These are phyloP conservation scores for Strobilomyces dryophilus DNA, from an alignment of 768 basidiomycete species.

Conservation along the genomic window DNA sequence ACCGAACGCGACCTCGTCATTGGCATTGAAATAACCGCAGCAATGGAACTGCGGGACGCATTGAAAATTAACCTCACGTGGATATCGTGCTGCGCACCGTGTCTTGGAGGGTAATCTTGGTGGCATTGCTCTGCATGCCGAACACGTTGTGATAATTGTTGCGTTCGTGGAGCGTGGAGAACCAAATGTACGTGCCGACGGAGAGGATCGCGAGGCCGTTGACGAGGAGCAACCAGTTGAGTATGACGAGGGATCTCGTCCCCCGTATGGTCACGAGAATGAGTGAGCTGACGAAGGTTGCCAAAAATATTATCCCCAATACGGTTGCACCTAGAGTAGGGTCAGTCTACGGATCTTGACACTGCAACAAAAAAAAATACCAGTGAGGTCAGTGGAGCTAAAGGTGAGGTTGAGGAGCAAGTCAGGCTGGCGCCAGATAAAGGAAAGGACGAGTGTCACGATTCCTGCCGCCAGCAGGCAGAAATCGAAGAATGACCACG, in stretches of 20 bases:
- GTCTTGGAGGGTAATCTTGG: constrained; percentile 64
- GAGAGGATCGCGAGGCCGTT: constrained; percentile 59
- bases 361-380: constrained; percentile 32
- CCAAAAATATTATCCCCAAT: constrained; percentile 60
- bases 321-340: constrained; percentile 55
- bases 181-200: constrained; percentile 77
- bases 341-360: background rate
- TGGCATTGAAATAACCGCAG: constrained; percentile 81
- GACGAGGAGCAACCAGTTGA: constrained; percentile 70
- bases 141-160: constrained; percentile 62
- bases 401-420: constrained; percentile 74
- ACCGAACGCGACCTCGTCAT: constrained; percentile 54
- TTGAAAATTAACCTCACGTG: background rate
- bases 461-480: constrained; percentile 67
- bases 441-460: constrained; percentile 60
- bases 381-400: constrained; percentile 49
- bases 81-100: constrained; percentile 41
- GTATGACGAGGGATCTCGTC: constrained; percentile 63
- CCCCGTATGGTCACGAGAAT: constrained; percentile 66
- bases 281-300: constrained; percentile 69
- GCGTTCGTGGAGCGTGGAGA: constrained; percentile 71
- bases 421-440: constrained; percentile 66
- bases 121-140: constrained; percentile 39
- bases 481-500: constrained; percentile 71
- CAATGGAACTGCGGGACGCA: constrained; percentile 55